phyloP scores from a whole-genome alignment of 108 stramenopile species.

The Cyclotella atomus region DNA sequence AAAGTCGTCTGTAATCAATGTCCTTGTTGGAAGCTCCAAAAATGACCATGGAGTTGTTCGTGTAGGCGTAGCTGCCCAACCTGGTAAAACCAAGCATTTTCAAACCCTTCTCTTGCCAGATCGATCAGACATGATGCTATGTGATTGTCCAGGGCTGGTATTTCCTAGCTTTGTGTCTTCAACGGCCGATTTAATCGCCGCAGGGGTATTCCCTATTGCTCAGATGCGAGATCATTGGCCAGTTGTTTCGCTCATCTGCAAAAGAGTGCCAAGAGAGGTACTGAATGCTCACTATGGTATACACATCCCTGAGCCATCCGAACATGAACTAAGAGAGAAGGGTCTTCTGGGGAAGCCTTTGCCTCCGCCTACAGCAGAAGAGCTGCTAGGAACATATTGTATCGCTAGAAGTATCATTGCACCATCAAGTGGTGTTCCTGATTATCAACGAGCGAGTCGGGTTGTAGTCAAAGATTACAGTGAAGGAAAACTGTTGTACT shows the following conservation, averaged over 20 bases:
- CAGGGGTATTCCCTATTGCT: conserved; percentile 97
- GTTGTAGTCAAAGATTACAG: conserved; percentile 96
- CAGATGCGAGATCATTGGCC: conserved; percentile 97
- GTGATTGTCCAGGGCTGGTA: conserved; percentile 99
- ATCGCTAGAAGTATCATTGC: conserved; percentile 90
- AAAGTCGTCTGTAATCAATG: conserved; percentile 97
- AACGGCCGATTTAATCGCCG: conserved; percentile 94
- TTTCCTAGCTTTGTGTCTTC: conserved; percentile 98
- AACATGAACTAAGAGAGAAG: conserved; percentile 63
- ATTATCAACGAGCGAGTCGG: conserved; percentile 92
- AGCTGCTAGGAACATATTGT: conserved; percentile 91
- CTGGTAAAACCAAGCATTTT: conserved; percentile 99
- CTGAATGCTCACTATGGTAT: conserved; percentile 94
- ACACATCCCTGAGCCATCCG: conserved; percentile 70
- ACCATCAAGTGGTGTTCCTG: conserved; percentile 85
- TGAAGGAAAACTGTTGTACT: conserved; percentile 91
- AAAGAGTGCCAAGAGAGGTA: conserved; percentile 89
- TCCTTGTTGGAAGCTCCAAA: conserved; percentile 90
- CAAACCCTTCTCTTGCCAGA: conserved; percentile 95
- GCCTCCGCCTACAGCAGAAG: conserved; percentile 85
- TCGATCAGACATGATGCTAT: conserved; percentile 86
- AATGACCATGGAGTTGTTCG: conserved; percentile 88
- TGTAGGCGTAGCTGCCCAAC: conserved; percentile 96
- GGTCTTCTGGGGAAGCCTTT: conserved; percentile 44
- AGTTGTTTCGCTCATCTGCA: conserved; percentile 87